Evolutionary conservation across 2,329 filamentous ascomycete species (phyloP).

Genomic region (Arthrobotrys entomopaga): DNA sequence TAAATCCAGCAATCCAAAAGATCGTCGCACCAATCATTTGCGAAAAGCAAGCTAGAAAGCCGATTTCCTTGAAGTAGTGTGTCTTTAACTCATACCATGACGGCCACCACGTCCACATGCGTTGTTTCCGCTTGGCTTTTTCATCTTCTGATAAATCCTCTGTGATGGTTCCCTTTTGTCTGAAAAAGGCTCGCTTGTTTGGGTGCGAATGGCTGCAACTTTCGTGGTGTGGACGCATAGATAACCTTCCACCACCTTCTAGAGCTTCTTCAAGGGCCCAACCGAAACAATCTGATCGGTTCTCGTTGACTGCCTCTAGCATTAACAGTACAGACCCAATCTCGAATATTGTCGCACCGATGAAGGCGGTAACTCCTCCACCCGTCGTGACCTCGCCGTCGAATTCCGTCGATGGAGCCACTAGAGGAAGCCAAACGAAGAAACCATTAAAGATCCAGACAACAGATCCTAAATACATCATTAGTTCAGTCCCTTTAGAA

Average conservation of each 20-base stretch:
- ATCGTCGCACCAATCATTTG: conserved; percentile 71
- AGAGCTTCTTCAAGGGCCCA: conserved; percentile 71
- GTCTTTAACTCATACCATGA: conserved; percentile 68
- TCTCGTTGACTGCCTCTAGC: conserved; percentile 76
- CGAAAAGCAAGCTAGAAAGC: conserved; percentile 70
- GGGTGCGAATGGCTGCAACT: conserved; percentile 63
- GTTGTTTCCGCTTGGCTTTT: conserved; percentile 36
- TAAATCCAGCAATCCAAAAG: conserved; percentile 73
- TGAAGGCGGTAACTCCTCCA: conserved; percentile 72
- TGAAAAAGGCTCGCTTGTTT: conserved; percentile 62
- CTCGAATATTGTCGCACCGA: conserved; percentile 76
- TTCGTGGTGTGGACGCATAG: conserved; percentile 44
- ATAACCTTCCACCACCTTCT: conserved; percentile 59
- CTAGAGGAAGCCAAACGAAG: conserved; percentile 72
- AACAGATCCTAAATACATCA: conserved; percentile 60
- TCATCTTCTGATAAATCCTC: background rate
- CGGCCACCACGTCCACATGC: conserved; percentile 71
- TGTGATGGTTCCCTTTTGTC: conserved; percentile 58
- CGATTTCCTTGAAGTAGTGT: conserved; percentile 72
- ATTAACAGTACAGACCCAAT: conserved; percentile 72
- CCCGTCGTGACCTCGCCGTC: conserved; percentile 66
- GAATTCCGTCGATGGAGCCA: conserved; percentile 68
- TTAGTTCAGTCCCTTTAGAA: background rate
- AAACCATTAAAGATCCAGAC: conserved; percentile 71
- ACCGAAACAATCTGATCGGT: conserved; percentile 73